Conservation (phyloP, 169 alveolate genomes). For the Plasmodium coatneyi region DNA sequence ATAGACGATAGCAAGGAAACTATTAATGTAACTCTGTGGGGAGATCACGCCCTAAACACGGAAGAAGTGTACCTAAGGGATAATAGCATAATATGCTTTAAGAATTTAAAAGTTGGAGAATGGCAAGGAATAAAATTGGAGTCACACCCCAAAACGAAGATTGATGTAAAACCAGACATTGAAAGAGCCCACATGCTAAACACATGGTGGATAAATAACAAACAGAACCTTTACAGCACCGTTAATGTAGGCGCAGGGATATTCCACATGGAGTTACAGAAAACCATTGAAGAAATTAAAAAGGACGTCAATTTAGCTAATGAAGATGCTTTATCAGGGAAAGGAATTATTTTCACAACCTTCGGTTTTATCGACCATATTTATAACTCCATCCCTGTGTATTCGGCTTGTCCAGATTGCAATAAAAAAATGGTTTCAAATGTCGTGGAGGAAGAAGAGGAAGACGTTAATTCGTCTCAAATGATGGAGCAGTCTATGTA, state of each 20-base stretch:
- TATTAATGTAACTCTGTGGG: slow-evolving; percentile 84
- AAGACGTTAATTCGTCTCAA: neutral
- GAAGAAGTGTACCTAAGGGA: slow-evolving; percentile 35
- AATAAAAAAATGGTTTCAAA: slow-evolving; percentile 80
- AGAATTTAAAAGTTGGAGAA: slow-evolving; percentile 80
- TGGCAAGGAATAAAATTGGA: slow-evolving; percentile 86
- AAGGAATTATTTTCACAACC: slow-evolving; percentile 75
- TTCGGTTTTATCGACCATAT: slow-evolving; percentile 72
- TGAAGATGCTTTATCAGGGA: slow-evolving; percentile 58
- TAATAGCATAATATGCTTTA: slow-evolving; percentile 40
- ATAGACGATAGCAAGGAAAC: slow-evolving; percentile 78
- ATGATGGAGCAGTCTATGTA: slow-evolving; percentile 64
- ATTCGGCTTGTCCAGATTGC: slow-evolving; percentile 83
- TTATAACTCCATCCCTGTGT: slow-evolving; percentile 47
- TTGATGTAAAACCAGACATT: slow-evolving; percentile 78
- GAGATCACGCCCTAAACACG: slow-evolving; percentile 50
- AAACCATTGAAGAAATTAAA: slow-evolving; percentile 76
- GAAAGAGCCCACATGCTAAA: slow-evolving; percentile 77
- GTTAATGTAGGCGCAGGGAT: neutral
- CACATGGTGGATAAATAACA: slow-evolving; percentile 83
- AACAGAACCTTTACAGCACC: slow-evolving; percentile 18
- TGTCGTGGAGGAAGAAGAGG: slow-evolving; percentile 10
- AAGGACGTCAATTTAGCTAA: slow-evolving; percentile 66
- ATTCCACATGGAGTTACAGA: neutral
- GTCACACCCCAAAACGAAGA: slow-evolving; percentile 77